Conservation (phyloP, 257 asterid genomes). For the Marsdenia floribunda region DNA sequence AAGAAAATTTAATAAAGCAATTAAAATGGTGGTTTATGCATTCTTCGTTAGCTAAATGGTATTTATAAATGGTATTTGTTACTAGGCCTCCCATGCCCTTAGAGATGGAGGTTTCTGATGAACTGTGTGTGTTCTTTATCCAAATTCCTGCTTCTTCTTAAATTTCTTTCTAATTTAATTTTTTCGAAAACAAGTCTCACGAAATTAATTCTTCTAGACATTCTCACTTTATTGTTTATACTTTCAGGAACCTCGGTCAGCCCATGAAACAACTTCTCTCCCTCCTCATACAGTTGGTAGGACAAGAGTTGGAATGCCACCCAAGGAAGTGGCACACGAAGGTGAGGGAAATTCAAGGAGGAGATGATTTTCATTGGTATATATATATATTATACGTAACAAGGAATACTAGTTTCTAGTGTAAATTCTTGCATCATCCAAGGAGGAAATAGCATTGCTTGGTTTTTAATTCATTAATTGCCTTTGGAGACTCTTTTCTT, state of each 20-base stretch:
- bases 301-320: conserved; percentile 24
- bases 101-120: background rate
- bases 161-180: background rate
- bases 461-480: conserved; percentile 5
- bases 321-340: conserved; percentile 34
- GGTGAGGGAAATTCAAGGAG: conserved; percentile 38
- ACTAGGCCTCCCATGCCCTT: background rate
- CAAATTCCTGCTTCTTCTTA: background rate
- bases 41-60: background rate
- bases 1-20: background rate
- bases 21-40: background rate
- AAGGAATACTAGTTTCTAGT: conserved; percentile 30
- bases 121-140: background rate
- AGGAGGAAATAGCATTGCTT: background rate
- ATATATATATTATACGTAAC: conserved; percentile 2
- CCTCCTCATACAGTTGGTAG: conserved; percentile 30
- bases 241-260: conserved; percentile 64
- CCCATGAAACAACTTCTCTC: conserved; percentile 44
- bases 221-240: background rate
- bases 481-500: background rate
- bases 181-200: too few species aligned
- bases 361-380: conserved; percentile 38
- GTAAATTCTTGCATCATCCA: conserved; percentile 15
- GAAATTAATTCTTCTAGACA: background rate
- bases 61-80: too few species aligned